A percentile compares a stretch with the other conserved stretches of the same genome.
Conservation (phyloP, 1,284 basidiomycete genomes). For the Leccinum subatratum region DNA sequence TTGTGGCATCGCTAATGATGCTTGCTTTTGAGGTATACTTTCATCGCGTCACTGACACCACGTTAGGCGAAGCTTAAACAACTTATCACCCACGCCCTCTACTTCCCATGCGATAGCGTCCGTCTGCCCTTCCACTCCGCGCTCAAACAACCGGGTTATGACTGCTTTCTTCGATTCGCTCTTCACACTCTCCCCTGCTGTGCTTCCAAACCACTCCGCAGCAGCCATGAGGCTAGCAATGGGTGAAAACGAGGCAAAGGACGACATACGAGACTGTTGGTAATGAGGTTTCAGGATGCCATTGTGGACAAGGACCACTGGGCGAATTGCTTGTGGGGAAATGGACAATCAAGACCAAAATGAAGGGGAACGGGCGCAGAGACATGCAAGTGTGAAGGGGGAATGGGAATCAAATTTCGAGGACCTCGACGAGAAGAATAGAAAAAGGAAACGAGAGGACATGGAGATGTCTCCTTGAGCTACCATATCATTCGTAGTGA, state of each 20-base stretch:
- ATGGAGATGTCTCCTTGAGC: constrained; percentile 31
- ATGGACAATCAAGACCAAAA: constrained; percentile 9
- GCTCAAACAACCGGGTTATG: constrained; percentile 49
- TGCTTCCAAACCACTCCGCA: constrained; percentile 70
- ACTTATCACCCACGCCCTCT: constrained; percentile 68
- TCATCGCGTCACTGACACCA: constrained; percentile 2
- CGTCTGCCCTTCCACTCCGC: constrained; percentile 57
- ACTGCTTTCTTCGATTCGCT: constrained; percentile 69
- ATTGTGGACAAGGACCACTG: too few relatives aligned
- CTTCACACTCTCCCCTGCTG: constrained; percentile 71
- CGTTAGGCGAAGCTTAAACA: constrained; percentile 74
- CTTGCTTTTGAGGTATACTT: constrained; percentile 65
- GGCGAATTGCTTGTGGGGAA: too few relatives aligned
- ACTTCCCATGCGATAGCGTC: constrained; percentile 72
- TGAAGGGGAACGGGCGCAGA: constrained; percentile 18
- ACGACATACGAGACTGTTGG: too few relatives aligned
- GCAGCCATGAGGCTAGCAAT: constrained; percentile 64
- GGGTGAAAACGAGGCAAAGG: constrained; percentile 53
- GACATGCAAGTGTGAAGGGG: constrained; percentile 19
- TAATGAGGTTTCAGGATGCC: too few relatives aligned
- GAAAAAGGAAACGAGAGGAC: constrained; percentile 21
- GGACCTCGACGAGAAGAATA: constrained; percentile 17
- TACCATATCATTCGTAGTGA: neutral
- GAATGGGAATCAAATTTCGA: constrained; percentile 31
- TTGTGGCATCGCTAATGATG: constrained; percentile 64